Conservation (phyloP, 2,329 filamentous ascomycete species). For the Exophiala oligosperma region DNA sequence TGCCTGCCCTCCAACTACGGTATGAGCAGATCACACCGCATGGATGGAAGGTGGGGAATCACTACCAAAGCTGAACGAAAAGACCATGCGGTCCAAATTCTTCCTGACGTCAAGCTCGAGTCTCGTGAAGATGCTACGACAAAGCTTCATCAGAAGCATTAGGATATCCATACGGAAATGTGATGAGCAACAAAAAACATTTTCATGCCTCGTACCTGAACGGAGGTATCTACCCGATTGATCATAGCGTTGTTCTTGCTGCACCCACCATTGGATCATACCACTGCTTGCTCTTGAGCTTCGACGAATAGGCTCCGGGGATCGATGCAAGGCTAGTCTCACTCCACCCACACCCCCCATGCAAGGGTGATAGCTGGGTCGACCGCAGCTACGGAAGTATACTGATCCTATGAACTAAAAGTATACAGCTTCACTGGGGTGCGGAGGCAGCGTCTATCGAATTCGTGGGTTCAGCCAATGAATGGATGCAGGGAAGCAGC, state of each 20-base stretch:
- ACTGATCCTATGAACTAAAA: too few relatives aligned
- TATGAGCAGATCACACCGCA: not conserved
- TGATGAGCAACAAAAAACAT: not conserved
- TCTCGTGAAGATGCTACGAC: too few relatives aligned
- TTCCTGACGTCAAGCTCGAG: not conserved
- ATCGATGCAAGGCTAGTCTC: not conserved
- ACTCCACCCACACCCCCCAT: not conserved
- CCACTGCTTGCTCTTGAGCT: not conserved
- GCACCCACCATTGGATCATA: too few relatives aligned
- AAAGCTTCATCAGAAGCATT: too few relatives aligned
- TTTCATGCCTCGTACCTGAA: conserved; percentile 29
- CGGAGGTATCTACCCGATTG: conserved; percentile 40
- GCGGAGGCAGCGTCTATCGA: not conserved
- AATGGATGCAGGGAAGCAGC: not conserved
- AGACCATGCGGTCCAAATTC: not conserved
- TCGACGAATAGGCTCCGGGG: not conserved
- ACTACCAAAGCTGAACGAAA: not conserved
- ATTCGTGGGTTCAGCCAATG: not conserved
- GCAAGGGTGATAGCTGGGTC: not conserved
- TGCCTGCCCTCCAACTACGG: too few relatives aligned
- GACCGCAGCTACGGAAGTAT: not conserved
- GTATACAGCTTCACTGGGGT: not conserved
- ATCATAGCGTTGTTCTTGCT: conserved; percentile 31
- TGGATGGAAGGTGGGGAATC: not conserved
- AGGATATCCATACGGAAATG: too few relatives aligned